Evolutionary conservation across 148 eudicot genomes (phyloP), one percentile per base, ranked within the genome.

Genomic region (Talinum fruticosum): DNA sequence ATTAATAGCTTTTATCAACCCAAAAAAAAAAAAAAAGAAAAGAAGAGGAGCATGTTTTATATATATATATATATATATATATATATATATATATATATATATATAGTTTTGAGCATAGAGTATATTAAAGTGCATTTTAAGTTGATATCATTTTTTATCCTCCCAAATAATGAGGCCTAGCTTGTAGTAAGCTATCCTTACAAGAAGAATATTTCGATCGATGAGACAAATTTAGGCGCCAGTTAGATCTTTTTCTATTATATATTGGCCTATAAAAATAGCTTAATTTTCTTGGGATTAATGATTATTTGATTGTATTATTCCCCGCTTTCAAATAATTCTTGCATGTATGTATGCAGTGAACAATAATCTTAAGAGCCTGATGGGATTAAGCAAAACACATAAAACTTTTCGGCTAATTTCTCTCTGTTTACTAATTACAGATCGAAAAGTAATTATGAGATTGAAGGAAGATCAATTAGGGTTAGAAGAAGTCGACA

Each of bases 261-360:
- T 5, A 32, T 34, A 18, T 4, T 67, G 41, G 71, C 71, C 71
- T 67, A 67, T 30, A 4, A 65, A 66, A 65, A 66, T 33, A 74
- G 82, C 70, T 79, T 23, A 21, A 57, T 28, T 28, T 68, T 54
- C 69, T 75, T 68, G 74, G 82, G 78, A 53, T 73, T 65, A 38
- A 13, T 68, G 33, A 61, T 24, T 34, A 61, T 15, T 24, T 53
- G 2, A 41, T 38, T 21, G 7, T 12, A 72, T 1, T 51, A 7
- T 36, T 24, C n/a, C 30, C 33, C n/a, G n/a, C n/a, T 53, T 59
- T 29, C 37, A 29, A 49, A 57, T 30, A 24, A 47, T 74, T 33
- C 3, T 73, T 73, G 38, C 62, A 33, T 54, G 41, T 35, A 73
- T 32, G 12, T 0, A 51, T 41, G 62, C n/a, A n/a, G n/a, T 10